Conservation (phyloP, 139 green algal species). For the Chlamydomonas applanata region DNA sequence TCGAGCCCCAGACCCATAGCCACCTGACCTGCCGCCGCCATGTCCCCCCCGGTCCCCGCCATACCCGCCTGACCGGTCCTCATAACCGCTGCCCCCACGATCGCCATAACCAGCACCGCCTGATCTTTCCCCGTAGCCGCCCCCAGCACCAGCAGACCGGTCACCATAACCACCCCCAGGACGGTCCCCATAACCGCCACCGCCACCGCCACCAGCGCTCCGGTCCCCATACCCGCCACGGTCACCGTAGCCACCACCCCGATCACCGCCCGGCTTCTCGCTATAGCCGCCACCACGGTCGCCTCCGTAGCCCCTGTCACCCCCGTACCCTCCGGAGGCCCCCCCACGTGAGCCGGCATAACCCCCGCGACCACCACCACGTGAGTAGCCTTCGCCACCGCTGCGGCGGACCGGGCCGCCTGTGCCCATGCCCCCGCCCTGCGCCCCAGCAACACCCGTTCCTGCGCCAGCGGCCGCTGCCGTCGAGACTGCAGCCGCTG, state of each 20-base stretch:
- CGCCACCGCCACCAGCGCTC: neutral
- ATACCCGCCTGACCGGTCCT: neutral
- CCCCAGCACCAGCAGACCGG: too few relatives aligned
- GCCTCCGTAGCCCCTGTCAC: neutral
- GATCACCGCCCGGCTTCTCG: neutral
- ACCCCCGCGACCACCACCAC: neutral
- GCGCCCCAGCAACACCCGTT: too few relatives aligned
- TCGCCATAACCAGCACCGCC: neutral
- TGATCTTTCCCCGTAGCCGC: neutral
- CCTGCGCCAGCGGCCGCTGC: neutral
- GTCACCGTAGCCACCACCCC: constrained; percentile 2
- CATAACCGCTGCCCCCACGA: neutral
- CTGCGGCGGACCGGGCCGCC: neutral
- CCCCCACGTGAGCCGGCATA: neutral
- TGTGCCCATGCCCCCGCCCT: neutral
- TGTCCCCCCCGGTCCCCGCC: neutral
- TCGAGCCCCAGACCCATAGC: neutral
- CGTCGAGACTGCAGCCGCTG: neutral
- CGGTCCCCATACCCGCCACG: neutral
- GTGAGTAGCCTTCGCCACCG: neutral
- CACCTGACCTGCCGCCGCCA: neutral
- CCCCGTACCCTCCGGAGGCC: neutral
- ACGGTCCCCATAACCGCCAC: neutral
- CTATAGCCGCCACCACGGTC: neutral
- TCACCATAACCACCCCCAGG: neutral